These are phyloP conservation scores for Solanum verrucosum DNA, from an alignment of 257 asterid genomes.

Conservation along the genomic window DNA sequence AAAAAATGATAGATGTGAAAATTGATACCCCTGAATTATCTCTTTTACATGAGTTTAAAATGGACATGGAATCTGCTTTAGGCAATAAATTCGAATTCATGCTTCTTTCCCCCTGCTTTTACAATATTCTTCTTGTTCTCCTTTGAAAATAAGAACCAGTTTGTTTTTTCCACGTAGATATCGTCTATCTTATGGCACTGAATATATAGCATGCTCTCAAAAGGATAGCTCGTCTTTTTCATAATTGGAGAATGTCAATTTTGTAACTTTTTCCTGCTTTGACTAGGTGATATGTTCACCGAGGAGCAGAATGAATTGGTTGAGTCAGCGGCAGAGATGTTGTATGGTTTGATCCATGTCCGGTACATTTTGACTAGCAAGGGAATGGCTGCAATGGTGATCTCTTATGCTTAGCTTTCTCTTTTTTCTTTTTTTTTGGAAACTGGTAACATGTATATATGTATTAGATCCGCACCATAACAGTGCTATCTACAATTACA, in stretches of 20 bases:
- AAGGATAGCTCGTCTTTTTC: not conserved
- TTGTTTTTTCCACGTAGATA: not conserved
- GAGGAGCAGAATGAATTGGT: constrained; percentile 95
- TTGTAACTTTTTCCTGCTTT: constrained; percentile 9
- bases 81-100: not conserved
- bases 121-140: not conserved
- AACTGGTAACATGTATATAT: not conserved
- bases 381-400: constrained; percentile 98
- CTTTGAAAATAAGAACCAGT: not conserved
- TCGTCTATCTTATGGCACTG: not conserved
- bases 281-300: constrained; percentile 76
- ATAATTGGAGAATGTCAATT: constrained; percentile 1
- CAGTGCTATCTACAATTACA: not conserved
- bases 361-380: constrained; percentile 88
- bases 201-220: not conserved
- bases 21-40: not conserved
- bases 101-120: not conserved
- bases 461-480: not conserved
- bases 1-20: not conserved
- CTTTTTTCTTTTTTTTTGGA: no score
- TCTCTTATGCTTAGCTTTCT: constrained; percentile 4
- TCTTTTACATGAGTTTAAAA: not conserved
- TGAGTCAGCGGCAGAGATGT: constrained; percentile 98
- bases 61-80: not conserved
- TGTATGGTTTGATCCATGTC: constrained; percentile 87